These are phyloP conservation scores for Cinnamomum micranthum DNA, from an alignment of 164 flowering plant species.

Conservation along the genomic window DNA sequence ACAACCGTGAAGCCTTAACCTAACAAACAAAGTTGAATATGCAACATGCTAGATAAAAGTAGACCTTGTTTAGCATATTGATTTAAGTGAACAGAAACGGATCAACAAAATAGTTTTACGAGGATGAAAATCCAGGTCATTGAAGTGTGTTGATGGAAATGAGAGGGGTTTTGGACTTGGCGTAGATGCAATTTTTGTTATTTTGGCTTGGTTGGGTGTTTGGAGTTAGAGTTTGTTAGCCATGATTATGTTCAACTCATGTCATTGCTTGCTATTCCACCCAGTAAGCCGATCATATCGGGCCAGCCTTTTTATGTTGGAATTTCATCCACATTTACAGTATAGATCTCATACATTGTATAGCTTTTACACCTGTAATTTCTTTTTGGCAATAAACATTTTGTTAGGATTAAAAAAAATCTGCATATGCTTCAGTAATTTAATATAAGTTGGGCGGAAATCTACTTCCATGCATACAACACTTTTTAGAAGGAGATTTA, in stretches of 20 bases:
- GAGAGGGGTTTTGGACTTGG: not conserved
- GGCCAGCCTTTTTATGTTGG: too few species aligned
- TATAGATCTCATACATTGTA: too few species aligned
- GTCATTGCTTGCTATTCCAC: not conserved
- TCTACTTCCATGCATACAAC: not conserved
- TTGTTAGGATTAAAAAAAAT: too few species aligned
- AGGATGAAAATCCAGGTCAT: not conserved
- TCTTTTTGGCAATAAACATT: too few species aligned
- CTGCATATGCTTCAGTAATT: not conserved
- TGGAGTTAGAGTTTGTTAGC: not conserved
- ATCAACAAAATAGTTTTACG: not conserved
- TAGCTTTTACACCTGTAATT: too few species aligned
- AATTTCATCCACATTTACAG: too few species aligned
- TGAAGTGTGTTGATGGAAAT: not conserved
- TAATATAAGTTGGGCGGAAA: not conserved
- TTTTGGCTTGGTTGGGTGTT: not conserved
- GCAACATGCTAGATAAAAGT: not conserved
- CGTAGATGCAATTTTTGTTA: not conserved
- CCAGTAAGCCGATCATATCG: not conserved
- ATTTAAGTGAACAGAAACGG: not conserved
- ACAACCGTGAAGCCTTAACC: not conserved
- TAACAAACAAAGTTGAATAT: not conserved
- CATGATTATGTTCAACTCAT: not conserved
- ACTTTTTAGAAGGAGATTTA: not conserved
- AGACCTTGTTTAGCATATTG: not conserved